These are phyloP conservation scores for Pilatotrama ljubarskyi DNA, from an alignment of 768 basidiomycete genomes.

Conservation along the genomic window DNA sequence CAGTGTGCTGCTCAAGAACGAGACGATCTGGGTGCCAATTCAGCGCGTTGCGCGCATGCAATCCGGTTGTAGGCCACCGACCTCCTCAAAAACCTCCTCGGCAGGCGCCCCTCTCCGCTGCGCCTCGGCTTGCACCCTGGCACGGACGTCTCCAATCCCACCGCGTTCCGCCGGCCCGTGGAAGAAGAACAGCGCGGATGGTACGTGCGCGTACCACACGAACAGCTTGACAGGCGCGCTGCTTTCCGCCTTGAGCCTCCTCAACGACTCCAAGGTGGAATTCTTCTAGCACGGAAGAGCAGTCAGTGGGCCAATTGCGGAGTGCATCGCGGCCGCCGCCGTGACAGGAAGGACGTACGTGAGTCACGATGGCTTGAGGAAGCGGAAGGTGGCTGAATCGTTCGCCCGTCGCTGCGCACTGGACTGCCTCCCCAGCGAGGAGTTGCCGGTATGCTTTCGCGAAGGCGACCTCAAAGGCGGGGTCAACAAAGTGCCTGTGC, in stretches of 20 bases:
- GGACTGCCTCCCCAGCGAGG: background rate
- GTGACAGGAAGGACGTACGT: background rate
- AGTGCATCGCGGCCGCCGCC: background rate
- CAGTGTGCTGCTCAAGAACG: background rate
- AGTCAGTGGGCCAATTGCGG: background rate
- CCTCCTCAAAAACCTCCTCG: slow-evolving; percentile 11
- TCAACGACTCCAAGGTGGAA: background rate
- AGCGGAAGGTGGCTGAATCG: background rate
- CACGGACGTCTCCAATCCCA: slow-evolving; percentile 1
- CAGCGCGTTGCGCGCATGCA: background rate
- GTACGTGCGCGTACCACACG: slow-evolving; percentile 4
- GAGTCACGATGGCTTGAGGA: slow-evolving; percentile 5
- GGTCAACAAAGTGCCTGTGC: slow-evolving; percentile 7
- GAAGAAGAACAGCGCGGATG: slow-evolving; percentile 12
- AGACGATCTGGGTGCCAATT: slow-evolving; percentile 7
- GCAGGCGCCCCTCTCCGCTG: background rate
- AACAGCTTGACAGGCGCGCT: background rate
- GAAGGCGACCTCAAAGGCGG: slow-evolving; percentile 4
- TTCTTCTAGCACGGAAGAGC: background rate
- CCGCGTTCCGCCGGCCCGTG: slow-evolving; percentile 10
- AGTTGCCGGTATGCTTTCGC: background rate
- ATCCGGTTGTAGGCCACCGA: background rate
- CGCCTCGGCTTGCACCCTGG: slow-evolving; percentile 3
- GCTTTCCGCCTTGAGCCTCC: background rate
- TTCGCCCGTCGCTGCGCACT: background rate